Evolutionary conservation across 2,329 filamentous ascomycete genomes (phyloP).

Genomic region (Alternaria dauci): DNA sequence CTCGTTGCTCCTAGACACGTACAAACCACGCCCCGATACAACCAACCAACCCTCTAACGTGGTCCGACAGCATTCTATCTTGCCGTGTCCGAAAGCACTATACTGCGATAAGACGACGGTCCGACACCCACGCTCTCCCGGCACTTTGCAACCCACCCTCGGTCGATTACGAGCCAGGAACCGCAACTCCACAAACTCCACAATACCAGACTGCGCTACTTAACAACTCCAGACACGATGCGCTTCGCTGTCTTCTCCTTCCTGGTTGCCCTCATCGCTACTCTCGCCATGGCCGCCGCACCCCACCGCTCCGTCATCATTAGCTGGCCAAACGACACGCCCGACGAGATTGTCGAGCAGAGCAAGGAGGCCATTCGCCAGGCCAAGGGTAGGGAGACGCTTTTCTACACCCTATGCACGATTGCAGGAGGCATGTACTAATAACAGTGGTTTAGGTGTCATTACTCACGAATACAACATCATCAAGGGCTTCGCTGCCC

Average conservation of each 20-base stretch:
- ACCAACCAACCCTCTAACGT: background rate
- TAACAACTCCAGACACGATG: constrained; percentile 61
- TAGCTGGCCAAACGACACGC: constrained; percentile 75
- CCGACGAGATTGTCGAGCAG: constrained; percentile 71
- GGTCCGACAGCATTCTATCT: no score
- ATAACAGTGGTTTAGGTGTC: constrained; percentile 42
- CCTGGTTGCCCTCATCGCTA: constrained; percentile 66
- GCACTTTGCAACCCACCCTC: background rate
- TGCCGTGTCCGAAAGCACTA: background rate
- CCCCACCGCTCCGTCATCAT: constrained; percentile 78
- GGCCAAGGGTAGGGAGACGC: constrained; percentile 67
- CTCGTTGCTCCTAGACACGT: constrained; percentile 10
- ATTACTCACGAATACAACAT: constrained; percentile 77
- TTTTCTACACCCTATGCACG: background rate
- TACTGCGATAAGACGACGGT: background rate
- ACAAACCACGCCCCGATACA: background rate
- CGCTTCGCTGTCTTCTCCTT: constrained; percentile 67
- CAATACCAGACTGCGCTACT: background rate
- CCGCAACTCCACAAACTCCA: background rate
- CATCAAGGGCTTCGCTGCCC: constrained; percentile 78
- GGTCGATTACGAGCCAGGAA: background rate
- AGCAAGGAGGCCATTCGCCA: constrained; percentile 75
- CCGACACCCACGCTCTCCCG: background rate
- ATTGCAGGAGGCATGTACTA: constrained; percentile 29
- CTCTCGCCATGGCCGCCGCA: constrained; percentile 67